Evolutionary conservation across 371 early-diverging fungal species (phyloP).

Genomic region (Mucor racemosus): DNA sequence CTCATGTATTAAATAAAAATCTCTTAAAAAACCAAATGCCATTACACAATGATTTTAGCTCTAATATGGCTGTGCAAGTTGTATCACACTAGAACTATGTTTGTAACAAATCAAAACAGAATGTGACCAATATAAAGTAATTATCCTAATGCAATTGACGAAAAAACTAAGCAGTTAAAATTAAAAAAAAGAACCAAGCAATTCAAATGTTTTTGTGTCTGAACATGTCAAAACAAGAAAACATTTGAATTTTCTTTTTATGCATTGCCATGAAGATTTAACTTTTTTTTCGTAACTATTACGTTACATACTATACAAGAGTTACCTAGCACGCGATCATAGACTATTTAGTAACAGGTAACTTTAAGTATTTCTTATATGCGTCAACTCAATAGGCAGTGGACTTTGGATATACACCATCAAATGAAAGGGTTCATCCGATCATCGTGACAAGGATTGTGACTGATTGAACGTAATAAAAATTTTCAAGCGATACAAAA

Average conservation of each 20-base stretch:
- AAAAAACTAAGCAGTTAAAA: background rate
- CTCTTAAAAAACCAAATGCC: background rate
- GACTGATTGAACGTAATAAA: background rate
- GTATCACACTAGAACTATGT: background rate
- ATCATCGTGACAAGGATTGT: slow-evolving; percentile 4
- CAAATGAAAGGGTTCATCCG: background rate
- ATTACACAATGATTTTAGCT: background rate
- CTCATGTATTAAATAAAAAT: background rate
- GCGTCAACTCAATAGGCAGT: too few relatives aligned
- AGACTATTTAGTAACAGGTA: too few relatives aligned
- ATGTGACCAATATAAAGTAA: background rate
- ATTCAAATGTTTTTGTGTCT: background rate
- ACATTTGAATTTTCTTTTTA: background rate
- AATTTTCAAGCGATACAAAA: slow-evolving; percentile 15
- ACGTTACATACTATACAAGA: background rate
- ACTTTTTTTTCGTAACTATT: background rate
- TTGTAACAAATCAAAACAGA: background rate
- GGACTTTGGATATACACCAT: background rate
- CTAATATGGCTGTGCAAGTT: slow-evolving; percentile 1
- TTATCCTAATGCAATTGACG: background rate
- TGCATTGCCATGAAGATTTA: background rate
- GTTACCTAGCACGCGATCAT: too few relatives aligned
- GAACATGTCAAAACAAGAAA: background rate
- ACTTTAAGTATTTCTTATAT: too few relatives aligned
- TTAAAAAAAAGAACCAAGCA: background rate